phyloP scores from a whole-genome alignment of 75 land plant species.

The Pseudotsuga menziesii region DNA sequence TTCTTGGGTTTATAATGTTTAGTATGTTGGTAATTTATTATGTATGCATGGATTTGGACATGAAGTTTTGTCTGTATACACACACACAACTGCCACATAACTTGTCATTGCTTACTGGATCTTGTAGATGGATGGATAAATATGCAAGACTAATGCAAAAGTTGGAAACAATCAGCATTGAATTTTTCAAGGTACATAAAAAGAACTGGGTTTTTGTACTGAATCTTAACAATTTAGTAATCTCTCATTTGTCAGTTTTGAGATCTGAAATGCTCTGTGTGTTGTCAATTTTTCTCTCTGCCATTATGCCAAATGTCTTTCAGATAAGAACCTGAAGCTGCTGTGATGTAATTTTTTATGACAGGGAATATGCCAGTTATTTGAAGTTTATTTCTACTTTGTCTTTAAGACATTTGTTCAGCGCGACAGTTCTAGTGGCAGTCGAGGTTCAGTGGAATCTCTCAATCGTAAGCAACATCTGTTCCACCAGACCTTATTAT shows the following conservation, averaged over 20 bases:
- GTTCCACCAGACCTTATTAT: background rate
- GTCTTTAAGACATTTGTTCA: conserved; percentile 88
- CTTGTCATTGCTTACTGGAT: background rate
- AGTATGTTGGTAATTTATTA: background rate
- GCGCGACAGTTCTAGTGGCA: conserved; percentile 42
- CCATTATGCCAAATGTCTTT: conserved; percentile 10
- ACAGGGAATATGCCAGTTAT: conserved; percentile 93
- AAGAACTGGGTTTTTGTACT: background rate
- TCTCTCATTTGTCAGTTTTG: background rate
- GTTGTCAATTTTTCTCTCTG: background rate
- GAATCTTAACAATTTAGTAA: background rate
- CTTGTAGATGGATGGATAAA: conserved; percentile 85
- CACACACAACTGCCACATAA: background rate
- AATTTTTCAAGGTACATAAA: conserved; percentile 78
- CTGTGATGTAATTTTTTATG: background rate
- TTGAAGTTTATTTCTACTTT: conserved; percentile 71
- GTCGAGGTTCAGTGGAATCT: conserved; percentile 39
- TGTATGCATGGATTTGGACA: no score
- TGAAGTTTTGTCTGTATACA: no score
- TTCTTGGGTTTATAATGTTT: background rate
- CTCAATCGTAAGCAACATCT: conserved; percentile 34
- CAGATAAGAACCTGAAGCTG: background rate
- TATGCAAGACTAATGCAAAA: conserved; percentile 99
- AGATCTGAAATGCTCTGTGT: background rate
- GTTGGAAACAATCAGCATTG: conserved; percentile 72